Evolutionary conservation across 2,329 filamentous ascomycete species (phyloP).

Genomic region (Mycosphaerella sp.): DNA sequence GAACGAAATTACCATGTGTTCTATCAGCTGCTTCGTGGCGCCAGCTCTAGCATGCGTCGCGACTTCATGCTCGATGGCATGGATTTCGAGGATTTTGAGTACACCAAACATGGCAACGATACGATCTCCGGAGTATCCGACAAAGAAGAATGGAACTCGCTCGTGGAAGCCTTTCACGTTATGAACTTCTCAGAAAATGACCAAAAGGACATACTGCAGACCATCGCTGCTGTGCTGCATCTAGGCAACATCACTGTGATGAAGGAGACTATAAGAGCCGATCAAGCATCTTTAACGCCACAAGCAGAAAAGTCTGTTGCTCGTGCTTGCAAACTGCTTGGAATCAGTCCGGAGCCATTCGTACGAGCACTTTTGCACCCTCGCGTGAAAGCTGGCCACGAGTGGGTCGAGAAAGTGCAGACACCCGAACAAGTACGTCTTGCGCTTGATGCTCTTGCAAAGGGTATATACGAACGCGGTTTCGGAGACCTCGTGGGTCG

Average conservation of each 20-base stretch:
- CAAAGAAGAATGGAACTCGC: constrained; percentile 75
- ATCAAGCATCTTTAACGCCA: constrained; percentile 76
- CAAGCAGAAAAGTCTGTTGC: constrained; percentile 69
- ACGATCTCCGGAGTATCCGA: constrained; percentile 87
- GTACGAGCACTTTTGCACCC: constrained; percentile 84
- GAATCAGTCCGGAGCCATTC: constrained; percentile 78
- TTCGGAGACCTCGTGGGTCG: constrained; percentile 88
- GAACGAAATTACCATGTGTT: constrained; percentile 98
- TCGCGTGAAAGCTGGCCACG: constrained; percentile 86
- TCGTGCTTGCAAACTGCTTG: constrained; percentile 75
- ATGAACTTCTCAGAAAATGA: constrained; percentile 90
- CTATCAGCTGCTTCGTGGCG: constrained; percentile 87
- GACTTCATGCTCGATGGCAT: constrained; percentile 69
- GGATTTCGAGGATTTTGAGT: constrained; percentile 80
- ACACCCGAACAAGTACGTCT: constrained; percentile 93
- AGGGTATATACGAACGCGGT: constrained; percentile 94
- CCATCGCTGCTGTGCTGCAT: constrained; percentile 85
- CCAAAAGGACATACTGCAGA: constrained; percentile 74
- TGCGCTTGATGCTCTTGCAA: constrained; percentile 81
- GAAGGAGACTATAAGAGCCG: constrained; percentile 83
- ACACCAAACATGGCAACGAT: constrained; percentile 86
- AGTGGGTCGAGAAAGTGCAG: constrained; percentile 98
- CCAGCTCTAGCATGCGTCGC: constrained; percentile 64
- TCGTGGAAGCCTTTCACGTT: constrained; percentile 87
- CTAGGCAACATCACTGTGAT: constrained; percentile 84